These are phyloP conservation scores for Colletotrichum acutatum DNA, from an alignment of 2,329 filamentous ascomycete genomes.

Conservation along the genomic window DNA sequence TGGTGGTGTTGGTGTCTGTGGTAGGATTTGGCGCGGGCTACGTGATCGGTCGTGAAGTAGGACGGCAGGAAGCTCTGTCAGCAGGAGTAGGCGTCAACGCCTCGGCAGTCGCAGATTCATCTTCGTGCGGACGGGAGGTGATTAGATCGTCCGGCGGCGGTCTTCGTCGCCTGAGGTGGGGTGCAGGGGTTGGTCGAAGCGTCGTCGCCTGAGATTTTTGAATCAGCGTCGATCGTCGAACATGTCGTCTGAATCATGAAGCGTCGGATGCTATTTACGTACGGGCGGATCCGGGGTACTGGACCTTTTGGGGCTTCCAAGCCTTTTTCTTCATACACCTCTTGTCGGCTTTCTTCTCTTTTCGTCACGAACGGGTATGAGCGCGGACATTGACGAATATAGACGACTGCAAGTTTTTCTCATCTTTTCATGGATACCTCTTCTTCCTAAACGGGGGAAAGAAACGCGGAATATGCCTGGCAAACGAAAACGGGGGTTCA, in stretches of 20 bases:
- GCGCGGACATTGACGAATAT: slow-evolving; percentile 24
- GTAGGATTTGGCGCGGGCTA: slow-evolving; percentile 77
- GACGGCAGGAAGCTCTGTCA: slow-evolving; percentile 67
- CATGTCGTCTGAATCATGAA: slow-evolving; percentile 24
- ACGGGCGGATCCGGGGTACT: slow-evolving; percentile 18
- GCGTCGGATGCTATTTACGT: slow-evolving; percentile 33
- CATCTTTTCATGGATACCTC: slow-evolving; percentile 29
- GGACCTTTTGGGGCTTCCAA: background rate
- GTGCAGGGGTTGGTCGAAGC: slow-evolving; percentile 59
- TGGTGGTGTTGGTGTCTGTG: slow-evolving; percentile 74
- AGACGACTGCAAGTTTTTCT: slow-evolving; percentile 16
- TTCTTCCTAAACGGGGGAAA: background rate
- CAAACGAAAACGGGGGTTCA: slow-evolving; percentile 22
- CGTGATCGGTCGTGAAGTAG: slow-evolving; percentile 74
- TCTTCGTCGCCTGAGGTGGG: slow-evolving; percentile 65
- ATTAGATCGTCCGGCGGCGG: slow-evolving; percentile 63
- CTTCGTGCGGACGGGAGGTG: slow-evolving; percentile 64
- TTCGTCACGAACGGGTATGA: slow-evolving; percentile 19
- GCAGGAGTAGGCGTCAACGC: slow-evolving; percentile 56
- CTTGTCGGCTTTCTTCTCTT: background rate
- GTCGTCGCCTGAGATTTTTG: slow-evolving; percentile 54
- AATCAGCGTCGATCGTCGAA: slow-evolving; percentile 11
- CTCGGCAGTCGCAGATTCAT: slow-evolving; percentile 52
- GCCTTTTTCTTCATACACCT: background rate
- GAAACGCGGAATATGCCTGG: slow-evolving; percentile 24